These are phyloP conservation scores for Xylaria sp. DNA, from an alignment of 2,329 filamentous ascomycete species.

Conservation along the genomic window DNA sequence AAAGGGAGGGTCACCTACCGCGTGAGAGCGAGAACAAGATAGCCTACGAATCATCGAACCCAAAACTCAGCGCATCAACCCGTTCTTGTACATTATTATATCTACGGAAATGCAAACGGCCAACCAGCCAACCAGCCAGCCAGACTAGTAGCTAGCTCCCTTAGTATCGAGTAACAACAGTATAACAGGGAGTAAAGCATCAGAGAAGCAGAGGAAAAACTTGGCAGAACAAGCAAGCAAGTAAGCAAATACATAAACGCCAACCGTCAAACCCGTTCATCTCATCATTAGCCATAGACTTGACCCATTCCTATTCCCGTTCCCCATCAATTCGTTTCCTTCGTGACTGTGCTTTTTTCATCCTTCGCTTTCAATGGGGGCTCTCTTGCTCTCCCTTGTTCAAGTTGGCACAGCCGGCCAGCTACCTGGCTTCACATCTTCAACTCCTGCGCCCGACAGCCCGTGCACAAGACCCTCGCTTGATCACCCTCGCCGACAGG, in stretches of 20 bases:
- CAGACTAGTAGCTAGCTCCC: too few species aligned
- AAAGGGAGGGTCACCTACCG: neutral
- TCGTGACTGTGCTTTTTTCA: constrained; percentile 2
- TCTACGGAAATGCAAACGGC: neutral
- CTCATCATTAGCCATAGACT: constrained; percentile 3
- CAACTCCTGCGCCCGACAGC: constrained; percentile 68
- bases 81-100: neutral
- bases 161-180: too few species aligned
- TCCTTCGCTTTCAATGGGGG: too few species aligned
- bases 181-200: neutral
- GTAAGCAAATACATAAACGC: constrained; percentile 11
- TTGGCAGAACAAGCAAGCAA: neutral
- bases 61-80: neutral
- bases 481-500: constrained; percentile 60
- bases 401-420: neutral
- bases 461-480: constrained; percentile 69
- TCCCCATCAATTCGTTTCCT: constrained; percentile 13
- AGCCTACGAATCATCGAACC: neutral
- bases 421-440: constrained; percentile 59
- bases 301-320: constrained; percentile 1
- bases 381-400: neutral
- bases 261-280: neutral
- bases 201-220: constrained; percentile 1
- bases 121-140: neutral
- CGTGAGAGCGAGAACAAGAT: neutral